Conservation (phyloP, 163 green algal genomes). For the Prototheca wickerhamii region DNA sequence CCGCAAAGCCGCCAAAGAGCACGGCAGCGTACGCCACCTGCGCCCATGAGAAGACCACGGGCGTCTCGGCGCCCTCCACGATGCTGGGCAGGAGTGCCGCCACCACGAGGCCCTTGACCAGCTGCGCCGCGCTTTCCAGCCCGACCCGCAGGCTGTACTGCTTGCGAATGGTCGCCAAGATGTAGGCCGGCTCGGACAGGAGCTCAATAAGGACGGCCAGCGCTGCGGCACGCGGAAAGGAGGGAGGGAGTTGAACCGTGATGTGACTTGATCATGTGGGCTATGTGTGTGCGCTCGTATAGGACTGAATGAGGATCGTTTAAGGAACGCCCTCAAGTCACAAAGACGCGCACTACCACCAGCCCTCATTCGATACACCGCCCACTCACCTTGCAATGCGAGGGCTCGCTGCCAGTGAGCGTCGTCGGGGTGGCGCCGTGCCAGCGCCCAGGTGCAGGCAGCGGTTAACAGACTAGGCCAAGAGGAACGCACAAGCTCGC, state of each 20-base stretch:
- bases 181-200: conserved; percentile 71
- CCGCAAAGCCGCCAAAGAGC: neutral
- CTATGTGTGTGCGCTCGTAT: too few relatives aligned
- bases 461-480: conserved; percentile 30
- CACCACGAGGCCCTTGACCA: conserved; percentile 39
- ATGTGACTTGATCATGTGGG: neutral
- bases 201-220: conserved; percentile 73
- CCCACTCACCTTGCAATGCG: conserved; percentile 44
- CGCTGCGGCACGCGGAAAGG: too few relatives aligned
- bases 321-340: neutral
- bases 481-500: conserved; percentile 43
- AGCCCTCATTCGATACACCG: neutral
- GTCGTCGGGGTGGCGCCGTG: neutral
- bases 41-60: conserved; percentile 35
- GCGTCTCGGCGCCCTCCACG: neutral
- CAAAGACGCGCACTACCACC: neutral
- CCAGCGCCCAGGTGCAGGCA: conserved; percentile 9
- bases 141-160: conserved; percentile 49
- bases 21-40: conserved; percentile 34
- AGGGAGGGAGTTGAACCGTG: neutral
- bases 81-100: neutral
- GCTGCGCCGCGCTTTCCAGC: conserved; percentile 51
- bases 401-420: conserved; percentile 38
- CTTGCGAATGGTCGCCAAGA: conserved; percentile 57
- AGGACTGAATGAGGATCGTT: too few relatives aligned